Conservation (phyloP, 495 filamentous ascomycete genomes). For the Immersiella caudata region DNA sequence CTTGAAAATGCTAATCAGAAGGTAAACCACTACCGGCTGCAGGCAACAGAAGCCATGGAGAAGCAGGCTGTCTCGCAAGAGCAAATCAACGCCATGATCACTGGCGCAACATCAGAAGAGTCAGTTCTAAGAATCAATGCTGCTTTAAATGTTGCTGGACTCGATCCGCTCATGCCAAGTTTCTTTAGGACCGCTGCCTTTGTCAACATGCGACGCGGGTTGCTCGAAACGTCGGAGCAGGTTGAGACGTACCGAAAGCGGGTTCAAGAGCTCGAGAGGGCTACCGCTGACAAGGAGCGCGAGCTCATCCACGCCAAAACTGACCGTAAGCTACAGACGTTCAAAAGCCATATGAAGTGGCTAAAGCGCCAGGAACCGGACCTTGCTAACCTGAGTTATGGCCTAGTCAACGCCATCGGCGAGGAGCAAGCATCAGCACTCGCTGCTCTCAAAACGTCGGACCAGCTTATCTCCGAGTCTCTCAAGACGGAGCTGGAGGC, state of each 20-base stretch:
- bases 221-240: constrained; percentile 37
- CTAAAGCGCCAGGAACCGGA: background rate
- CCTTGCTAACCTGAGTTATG: constrained; percentile 22
- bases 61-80: constrained; percentile 54
- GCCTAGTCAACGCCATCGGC: constrained; percentile 50
- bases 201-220: constrained; percentile 40
- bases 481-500: constrained; percentile 54
- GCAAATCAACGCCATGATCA: constrained; percentile 53
- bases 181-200: constrained; percentile 46
- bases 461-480: constrained; percentile 55
- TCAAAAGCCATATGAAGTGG: background rate
- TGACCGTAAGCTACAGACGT: constrained; percentile 37
- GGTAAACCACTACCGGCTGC: constrained; percentile 46
- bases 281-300: constrained; percentile 49
- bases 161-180: constrained; percentile 40
- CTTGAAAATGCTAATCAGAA: constrained; percentile 47
- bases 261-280: constrained; percentile 47
- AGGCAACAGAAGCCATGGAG: constrained; percentile 51
- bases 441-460: constrained; percentile 55
- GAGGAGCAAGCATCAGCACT: constrained; percentile 51
- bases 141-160: constrained; percentile 32
- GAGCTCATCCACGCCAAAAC: constrained; percentile 45
- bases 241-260: constrained; percentile 42
- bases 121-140: constrained; percentile 43
- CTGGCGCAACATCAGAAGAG: constrained; percentile 50